Evolutionary conservation across 805 yeast genomes (phyloP).

Genomic region (Peterozyma toletana): DNA sequence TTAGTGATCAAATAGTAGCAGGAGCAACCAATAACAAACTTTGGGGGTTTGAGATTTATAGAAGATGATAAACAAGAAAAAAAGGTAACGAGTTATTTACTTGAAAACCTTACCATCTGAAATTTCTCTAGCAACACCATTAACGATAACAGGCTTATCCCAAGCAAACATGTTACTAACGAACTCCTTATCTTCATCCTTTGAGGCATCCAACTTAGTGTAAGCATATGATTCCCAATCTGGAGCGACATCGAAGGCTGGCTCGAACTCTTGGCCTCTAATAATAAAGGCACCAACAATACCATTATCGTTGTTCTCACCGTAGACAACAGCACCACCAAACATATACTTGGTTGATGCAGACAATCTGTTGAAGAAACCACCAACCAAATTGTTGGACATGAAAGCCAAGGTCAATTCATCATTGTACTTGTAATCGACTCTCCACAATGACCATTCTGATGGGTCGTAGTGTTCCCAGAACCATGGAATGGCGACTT

Average conservation of each 20-base stretch:
- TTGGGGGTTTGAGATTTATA: no score
- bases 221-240: conserved; percentile 86
- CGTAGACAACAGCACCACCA: conserved; percentile 81
- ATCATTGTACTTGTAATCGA: conserved; percentile 87
- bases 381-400: conserved; percentile 90
- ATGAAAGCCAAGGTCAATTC: conserved; percentile 86
- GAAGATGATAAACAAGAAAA: no score
- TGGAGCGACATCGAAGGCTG: conserved; percentile 91
- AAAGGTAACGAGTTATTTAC: conserved; percentile 30
- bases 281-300: conserved; percentile 80
- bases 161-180: conserved; percentile 83
- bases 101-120: conserved; percentile 91
- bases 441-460: conserved; percentile 85
- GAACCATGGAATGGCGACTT: conserved; percentile 85
- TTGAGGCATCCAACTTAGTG: conserved; percentile 66
- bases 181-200: conserved; percentile 61
- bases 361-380: conserved; percentile 82
- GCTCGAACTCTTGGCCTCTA: conserved; percentile 76
- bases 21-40: no score
- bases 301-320: conserved; percentile 92
- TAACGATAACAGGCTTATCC: conserved; percentile 77
- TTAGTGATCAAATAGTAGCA: no score
- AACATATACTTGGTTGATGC: conserved; percentile 83
- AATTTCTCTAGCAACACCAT: conserved; percentile 70
- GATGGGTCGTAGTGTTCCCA: conserved; percentile 82